phyloP scores from a whole-genome alignment of 2,329 filamentous ascomycete species.

The Aspergillus aculeatinus region DNA sequence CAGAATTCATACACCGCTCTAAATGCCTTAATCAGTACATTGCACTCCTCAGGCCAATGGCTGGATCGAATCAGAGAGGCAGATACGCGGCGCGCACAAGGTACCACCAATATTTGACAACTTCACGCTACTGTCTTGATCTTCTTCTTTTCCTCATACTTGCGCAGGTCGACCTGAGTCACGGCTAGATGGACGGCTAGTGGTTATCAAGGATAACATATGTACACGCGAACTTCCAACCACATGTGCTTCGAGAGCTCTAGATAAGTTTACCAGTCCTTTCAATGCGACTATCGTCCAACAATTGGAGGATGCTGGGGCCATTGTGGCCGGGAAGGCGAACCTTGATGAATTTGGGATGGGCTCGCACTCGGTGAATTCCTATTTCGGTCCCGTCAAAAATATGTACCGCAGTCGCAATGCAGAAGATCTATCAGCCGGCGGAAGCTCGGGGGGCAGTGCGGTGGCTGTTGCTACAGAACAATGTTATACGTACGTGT shows the following conservation, averaged over 20 bases:
- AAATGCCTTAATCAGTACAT: slow-evolving; percentile 44
- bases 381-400: slow-evolving; percentile 64
- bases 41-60: slow-evolving; percentile 36
- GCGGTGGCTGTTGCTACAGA: slow-evolving; percentile 74
- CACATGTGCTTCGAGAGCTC: slow-evolving; percentile 77
- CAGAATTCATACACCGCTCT: slow-evolving; percentile 36
- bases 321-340: slow-evolving; percentile 71
- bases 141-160: neutral
- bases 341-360: slow-evolving; percentile 97
- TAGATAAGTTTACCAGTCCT: slow-evolving; percentile 69
- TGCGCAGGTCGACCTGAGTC: slow-evolving; percentile 36
- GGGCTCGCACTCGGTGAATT: slow-evolving; percentile 77
- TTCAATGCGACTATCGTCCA: slow-evolving; percentile 79
- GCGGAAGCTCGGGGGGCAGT: slow-evolving; percentile 91
- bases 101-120: slow-evolving; percentile 21
- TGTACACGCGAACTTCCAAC: slow-evolving; percentile 65
- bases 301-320: slow-evolving; percentile 63
- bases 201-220: slow-evolving; percentile 78
- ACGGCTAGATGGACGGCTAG: slow-evolving; percentile 44
- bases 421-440: slow-evolving; percentile 61
- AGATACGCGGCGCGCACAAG: slow-evolving; percentile 35
- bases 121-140: neutral
- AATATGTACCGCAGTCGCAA: slow-evolving; percentile 46
- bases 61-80: slow-evolving; percentile 38
- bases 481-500: slow-evolving; percentile 57